These are phyloP conservation scores for Dipsacomyces acuminosporus DNA, from an alignment of 371 early-diverging fungal species.

Conservation along the genomic window DNA sequence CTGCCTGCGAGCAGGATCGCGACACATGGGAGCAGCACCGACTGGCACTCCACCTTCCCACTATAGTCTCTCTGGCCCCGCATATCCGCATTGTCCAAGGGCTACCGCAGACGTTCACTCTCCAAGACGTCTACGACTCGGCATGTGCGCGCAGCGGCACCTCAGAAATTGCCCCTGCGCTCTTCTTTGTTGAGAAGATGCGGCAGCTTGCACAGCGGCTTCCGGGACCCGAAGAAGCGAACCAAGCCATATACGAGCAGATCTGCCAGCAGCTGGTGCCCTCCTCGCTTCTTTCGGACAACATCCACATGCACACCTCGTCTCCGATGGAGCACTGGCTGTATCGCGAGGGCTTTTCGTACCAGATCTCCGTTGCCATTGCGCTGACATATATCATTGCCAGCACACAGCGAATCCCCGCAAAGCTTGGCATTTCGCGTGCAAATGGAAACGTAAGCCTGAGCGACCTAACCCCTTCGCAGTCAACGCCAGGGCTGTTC, in stretches of 20 bases:
- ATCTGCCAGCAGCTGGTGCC: slow-evolving; percentile 56
- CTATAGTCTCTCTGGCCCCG: slow-evolving; percentile 87
- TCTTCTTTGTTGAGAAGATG: slow-evolving; percentile 24
- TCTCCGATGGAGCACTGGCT: slow-evolving; percentile 87
- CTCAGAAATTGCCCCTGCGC: slow-evolving; percentile 36
- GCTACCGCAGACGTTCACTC: slow-evolving; percentile 73
- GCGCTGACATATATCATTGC: slow-evolving; percentile 88
- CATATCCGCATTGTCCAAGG: slow-evolving; percentile 90
- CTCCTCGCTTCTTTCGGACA: slow-evolving; percentile 69
- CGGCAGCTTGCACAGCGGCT: slow-evolving; percentile 23
- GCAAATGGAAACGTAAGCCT: slow-evolving; percentile 27
- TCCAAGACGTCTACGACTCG: slow-evolving; percentile 41
- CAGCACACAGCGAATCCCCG: slow-evolving; percentile 80
- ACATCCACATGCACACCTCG: slow-evolving; percentile 60
- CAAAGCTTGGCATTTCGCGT: slow-evolving; percentile 80
- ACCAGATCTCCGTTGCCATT: slow-evolving; percentile 80
- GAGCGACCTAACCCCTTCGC: slow-evolving; percentile 36
- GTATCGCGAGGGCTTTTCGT: slow-evolving; percentile 86
- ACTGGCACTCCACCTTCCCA: slow-evolving; percentile 85
- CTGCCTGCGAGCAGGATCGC: slow-evolving; percentile 58
- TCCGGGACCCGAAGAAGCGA: slow-evolving; percentile 34
- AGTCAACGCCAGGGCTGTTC: slow-evolving; percentile 38
- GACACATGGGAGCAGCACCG: slow-evolving; percentile 54
- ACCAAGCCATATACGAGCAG: slow-evolving; percentile 36
- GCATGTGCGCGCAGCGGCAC: slow-evolving; percentile 25